Evolutionary conservation across 441 rosid species (phyloP).

Genomic region (Jatropha podagrica): DNA sequence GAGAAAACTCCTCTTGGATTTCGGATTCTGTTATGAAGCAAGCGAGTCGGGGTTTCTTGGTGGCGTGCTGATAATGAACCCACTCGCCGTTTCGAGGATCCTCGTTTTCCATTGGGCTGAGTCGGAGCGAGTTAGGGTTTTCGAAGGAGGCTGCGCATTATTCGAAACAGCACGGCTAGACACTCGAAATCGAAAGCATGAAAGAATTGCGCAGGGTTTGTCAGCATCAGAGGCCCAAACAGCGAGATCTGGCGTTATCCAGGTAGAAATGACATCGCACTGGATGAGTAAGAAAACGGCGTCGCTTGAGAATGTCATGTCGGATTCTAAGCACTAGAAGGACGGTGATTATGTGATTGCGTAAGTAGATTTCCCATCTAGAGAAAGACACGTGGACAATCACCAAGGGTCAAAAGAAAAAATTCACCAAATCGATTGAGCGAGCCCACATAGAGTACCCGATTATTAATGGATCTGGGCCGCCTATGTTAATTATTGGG

Average conservation of each 20-base stretch:
- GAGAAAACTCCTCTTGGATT: constrained; percentile 73
- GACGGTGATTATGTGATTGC: not conserved
- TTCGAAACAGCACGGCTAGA: constrained; percentile 7
- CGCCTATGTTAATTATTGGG: too few species aligned
- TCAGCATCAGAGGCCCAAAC: not conserved
- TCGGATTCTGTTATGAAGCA: constrained; percentile 45
- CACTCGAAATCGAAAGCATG: too few species aligned
- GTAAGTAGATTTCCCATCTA: not conserved
- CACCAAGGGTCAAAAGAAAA: not conserved
- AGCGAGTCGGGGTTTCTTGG: constrained; percentile 55
- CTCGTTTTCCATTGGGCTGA: constrained; percentile 13
- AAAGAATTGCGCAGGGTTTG: not conserved
- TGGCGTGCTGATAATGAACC: constrained; percentile 27
- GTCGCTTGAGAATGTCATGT: constrained; percentile 8
- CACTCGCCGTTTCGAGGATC: constrained; percentile 56
- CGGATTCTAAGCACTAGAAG: not conserved
- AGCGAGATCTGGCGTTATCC: constrained; percentile 12
- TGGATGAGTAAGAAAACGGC: not conserved
- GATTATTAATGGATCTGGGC: not conserved
- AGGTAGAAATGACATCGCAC: not conserved
- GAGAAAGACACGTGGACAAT: not conserved
- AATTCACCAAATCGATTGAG: too few species aligned
- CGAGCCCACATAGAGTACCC: not conserved
- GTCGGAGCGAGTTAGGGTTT: constrained; percentile 25
- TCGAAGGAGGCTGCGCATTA: not conserved